A percentile compares a stretch with the other conserved stretches of the same genome.
Conservation (phyloP, 2,329 filamentous ascomycete genomes). For the Capronia coronata region DNA sequence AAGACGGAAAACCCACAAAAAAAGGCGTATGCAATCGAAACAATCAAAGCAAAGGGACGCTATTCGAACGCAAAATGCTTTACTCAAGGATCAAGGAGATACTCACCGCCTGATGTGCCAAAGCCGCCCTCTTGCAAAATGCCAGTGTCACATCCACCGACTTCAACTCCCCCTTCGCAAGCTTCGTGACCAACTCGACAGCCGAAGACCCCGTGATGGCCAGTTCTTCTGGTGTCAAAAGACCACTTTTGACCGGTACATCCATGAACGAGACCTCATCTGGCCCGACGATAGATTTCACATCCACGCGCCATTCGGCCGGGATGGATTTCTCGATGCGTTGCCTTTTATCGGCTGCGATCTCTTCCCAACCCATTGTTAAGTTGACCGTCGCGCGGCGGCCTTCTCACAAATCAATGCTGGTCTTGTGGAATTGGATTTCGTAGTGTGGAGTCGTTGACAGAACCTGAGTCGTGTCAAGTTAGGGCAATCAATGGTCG, state of each 20-base stretch:
- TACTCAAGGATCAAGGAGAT: too few relatives aligned
- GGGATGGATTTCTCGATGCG: constrained; percentile 24
- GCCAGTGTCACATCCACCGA: constrained; percentile 6
- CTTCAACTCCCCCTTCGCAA: constrained; percentile 2
- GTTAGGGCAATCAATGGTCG: too few relatives aligned
- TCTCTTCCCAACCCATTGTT: constrained; percentile 21
- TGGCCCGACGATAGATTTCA: not conserved
- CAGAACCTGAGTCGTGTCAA: too few relatives aligned
- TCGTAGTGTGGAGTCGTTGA: too few relatives aligned
- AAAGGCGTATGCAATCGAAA: too few relatives aligned
- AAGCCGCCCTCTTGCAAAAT: constrained; percentile 6
- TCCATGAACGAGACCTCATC: constrained; percentile 18
- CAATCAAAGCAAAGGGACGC: too few relatives aligned
- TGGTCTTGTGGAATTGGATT: too few relatives aligned
- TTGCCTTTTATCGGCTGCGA: constrained; percentile 23
- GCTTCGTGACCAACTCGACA: constrained; percentile 20
- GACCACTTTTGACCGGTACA: constrained; percentile 14
- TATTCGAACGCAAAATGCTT: too few relatives aligned
- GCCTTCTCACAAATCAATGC: too few relatives aligned
- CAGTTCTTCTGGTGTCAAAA: constrained; percentile 22
- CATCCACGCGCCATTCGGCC: constrained; percentile 22
- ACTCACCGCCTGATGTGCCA: constrained; percentile 8
- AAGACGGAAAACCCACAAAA: too few relatives aligned
- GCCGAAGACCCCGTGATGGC: constrained; percentile 23
- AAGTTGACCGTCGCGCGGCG: not conserved